These are phyloP conservation scores for Cyberlindnera misumaiensis DNA, from an alignment of 805 yeast species.

Conservation along the genomic window DNA sequence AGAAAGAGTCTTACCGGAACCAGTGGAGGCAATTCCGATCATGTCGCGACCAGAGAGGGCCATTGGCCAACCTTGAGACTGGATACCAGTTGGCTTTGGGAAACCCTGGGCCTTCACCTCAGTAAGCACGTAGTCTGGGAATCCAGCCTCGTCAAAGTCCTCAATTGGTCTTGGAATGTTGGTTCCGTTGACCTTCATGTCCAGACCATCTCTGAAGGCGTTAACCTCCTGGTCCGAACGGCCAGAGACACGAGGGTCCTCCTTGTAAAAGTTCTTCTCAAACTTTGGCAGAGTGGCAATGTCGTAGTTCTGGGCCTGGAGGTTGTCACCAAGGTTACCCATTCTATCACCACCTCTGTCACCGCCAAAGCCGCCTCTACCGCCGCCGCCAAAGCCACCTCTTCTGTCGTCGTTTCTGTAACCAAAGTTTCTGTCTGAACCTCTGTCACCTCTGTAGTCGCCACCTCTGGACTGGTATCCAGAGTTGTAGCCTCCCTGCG, in stretches of 20 bases:
- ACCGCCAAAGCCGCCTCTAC: slow-evolving; percentile 30
- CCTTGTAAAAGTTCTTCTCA: slow-evolving; percentile 91
- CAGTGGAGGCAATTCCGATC: slow-evolving; percentile 98
- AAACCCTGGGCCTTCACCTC: slow-evolving; percentile 92
- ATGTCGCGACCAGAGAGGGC: slow-evolving; percentile 97
- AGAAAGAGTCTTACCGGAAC: slow-evolving; percentile 97
- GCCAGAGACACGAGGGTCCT: slow-evolving; percentile 68
- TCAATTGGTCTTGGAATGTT: slow-evolving; percentile 94
- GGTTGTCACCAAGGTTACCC: slow-evolving; percentile 45
- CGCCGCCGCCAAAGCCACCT: slow-evolving; percentile 13
- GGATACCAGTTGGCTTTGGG: slow-evolving; percentile 91
- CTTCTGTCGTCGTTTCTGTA: slow-evolving; percentile 27
- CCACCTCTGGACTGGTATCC: slow-evolving; percentile 18
- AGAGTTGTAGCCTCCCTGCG: slow-evolving; percentile 17
- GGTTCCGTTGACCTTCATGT: slow-evolving; percentile 78
- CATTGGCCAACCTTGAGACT: slow-evolving; percentile 99
- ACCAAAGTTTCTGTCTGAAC: slow-evolving; percentile 21
- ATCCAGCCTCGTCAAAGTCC: slow-evolving; percentile 92
- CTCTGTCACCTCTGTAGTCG: slow-evolving; percentile 19
- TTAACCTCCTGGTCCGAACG: slow-evolving; percentile 71
- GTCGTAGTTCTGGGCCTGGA: slow-evolving; percentile 79
- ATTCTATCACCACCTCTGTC: slow-evolving; percentile 35
- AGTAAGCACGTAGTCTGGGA: slow-evolving; percentile 85
- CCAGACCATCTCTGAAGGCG: slow-evolving; percentile 72
- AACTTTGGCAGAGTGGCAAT: slow-evolving; percentile 71